phyloP scores from a whole-genome alignment of 2,329 filamentous ascomycete genomes.

The Sclerotinia sclerotiorum region DNA sequence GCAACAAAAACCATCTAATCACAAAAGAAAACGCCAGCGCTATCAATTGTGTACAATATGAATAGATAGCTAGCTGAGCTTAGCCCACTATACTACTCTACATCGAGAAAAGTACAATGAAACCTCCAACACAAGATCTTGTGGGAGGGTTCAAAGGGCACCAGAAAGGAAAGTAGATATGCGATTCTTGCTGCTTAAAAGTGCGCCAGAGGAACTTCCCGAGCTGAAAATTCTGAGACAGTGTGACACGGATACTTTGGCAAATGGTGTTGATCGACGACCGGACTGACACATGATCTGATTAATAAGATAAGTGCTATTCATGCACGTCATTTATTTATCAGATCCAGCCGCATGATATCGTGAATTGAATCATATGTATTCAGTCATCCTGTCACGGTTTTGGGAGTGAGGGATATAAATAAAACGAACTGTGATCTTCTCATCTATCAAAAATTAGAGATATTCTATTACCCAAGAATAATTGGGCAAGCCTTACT shows the following conservation, averaged over 20 bases:
- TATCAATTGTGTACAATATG: not conserved
- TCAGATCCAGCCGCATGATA: not conserved
- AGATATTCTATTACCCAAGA: not conserved
- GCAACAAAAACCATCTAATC: not conserved
- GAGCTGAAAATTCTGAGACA: conserved; percentile 5
- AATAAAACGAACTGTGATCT: not conserved
- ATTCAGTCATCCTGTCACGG: too few species aligned
- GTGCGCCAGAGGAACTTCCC: not conserved
- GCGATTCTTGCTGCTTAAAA: not conserved
- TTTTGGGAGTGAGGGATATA: not conserved
- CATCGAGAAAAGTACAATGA: not conserved
- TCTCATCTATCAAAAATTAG: not conserved
- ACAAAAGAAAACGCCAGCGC: not conserved
- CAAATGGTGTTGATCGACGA: not conserved
- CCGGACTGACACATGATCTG: not conserved
- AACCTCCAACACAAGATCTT: not conserved
- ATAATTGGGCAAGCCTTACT: not conserved
- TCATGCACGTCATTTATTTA: not conserved
- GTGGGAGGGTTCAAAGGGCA: not conserved
- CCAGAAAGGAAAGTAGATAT: not conserved
- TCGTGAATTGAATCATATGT: not conserved
- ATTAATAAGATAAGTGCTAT: not conserved
- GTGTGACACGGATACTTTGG: not conserved
- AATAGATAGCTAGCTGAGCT: not conserved
- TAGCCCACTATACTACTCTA: not conserved